phyloP scores from a whole-genome alignment of 129 eudicot genomes.

The Tanacetum coccineum region DNA sequence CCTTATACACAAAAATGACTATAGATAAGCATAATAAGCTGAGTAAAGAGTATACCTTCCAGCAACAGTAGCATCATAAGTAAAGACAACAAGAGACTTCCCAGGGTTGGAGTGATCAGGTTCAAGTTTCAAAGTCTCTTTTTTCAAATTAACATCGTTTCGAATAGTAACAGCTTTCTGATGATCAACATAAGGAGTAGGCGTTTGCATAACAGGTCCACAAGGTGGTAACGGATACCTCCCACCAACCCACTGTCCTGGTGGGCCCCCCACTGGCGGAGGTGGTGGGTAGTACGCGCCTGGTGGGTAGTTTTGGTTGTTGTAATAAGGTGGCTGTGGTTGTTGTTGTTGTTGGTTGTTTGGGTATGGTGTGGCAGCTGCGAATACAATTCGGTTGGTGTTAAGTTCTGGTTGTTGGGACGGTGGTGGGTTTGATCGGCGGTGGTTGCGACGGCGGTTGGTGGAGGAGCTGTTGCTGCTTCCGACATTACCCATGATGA shows the following conservation, averaged over 20 bases:
- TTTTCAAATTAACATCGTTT: slow-evolving; percentile 83
- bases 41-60: slow-evolving; percentile 20
- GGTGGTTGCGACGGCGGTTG: too few relatives aligned
- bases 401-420: too few relatives aligned
- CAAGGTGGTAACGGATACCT: slow-evolving; percentile 44
- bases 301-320: slow-evolving; percentile 70
- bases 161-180: slow-evolving; percentile 92
- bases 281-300: slow-evolving; percentile 56
- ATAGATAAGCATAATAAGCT: too few relatives aligned
- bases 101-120: slow-evolving; percentile 80
- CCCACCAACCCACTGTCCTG: slow-evolving; percentile 61
- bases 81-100: slow-evolving; percentile 62
- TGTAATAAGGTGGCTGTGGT: slow-evolving; percentile 43
- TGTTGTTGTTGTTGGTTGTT: slow-evolving; percentile 41
- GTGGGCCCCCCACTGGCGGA: slow-evolving; percentile 46
- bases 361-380: slow-evolving; percentile 82
- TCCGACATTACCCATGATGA: slow-evolving; percentile 22
- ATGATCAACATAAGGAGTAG: slow-evolving; percentile 79
- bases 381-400: slow-evolving; percentile 62
- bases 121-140: slow-evolving; percentile 68
- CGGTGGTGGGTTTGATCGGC: too few relatives aligned
- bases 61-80: slow-evolving; percentile 88
- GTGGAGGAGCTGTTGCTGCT: too few relatives aligned
- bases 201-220: slow-evolving; percentile 62
- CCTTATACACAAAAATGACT: too few relatives aligned